Conservation (phyloP, 257 asterid genomes). For the Dorcoceras hygrometricum region DNA sequence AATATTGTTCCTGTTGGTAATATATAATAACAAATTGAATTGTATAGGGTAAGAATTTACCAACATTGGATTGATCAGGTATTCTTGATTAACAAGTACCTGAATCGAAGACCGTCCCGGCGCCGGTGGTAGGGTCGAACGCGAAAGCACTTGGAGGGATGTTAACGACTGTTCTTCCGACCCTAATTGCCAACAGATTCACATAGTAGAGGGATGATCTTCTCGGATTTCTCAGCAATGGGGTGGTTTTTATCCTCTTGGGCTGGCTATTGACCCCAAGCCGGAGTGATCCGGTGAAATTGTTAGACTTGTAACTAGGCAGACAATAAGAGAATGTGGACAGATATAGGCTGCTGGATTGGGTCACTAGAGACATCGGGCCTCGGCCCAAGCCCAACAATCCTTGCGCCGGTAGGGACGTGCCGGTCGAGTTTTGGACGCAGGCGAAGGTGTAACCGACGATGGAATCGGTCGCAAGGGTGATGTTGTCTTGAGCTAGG, state of each 20-base stretch:
- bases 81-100: conserved; percentile 42
- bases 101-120: conserved; percentile 77
- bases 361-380: conserved; percentile 56
- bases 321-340: conserved; percentile 83
- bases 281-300: conserved; percentile 56
- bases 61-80: too few species aligned
- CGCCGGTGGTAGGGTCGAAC: conserved; percentile 61
- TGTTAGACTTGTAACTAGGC: conserved; percentile 60
- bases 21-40: too few species aligned
- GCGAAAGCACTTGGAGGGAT: conserved; percentile 59
- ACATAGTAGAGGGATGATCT: conserved; percentile 79
- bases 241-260: conserved; percentile 53
- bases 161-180: conserved; percentile 43
- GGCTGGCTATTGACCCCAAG: conserved; percentile 79
- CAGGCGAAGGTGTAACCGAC: conserved; percentile 61
- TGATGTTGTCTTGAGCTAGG: conserved; percentile 54
- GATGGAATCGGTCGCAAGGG: conserved; percentile 55
- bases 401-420: conserved; percentile 66
- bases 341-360: conserved; percentile 47
- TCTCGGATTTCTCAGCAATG: conserved; percentile 56
- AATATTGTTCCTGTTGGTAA: conserved; percentile 56
- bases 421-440: conserved; percentile 44
- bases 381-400: conserved; percentile 81
- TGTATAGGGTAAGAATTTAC: too few species aligned
- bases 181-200: conserved; percentile 53